Percentiles rank a stretch among this genome's conserved stretches.
These are phyloP conservation scores for Dissophora ornata DNA, from an alignment of 192 early-diverging fungal species.

Conservation along the genomic window DNA sequence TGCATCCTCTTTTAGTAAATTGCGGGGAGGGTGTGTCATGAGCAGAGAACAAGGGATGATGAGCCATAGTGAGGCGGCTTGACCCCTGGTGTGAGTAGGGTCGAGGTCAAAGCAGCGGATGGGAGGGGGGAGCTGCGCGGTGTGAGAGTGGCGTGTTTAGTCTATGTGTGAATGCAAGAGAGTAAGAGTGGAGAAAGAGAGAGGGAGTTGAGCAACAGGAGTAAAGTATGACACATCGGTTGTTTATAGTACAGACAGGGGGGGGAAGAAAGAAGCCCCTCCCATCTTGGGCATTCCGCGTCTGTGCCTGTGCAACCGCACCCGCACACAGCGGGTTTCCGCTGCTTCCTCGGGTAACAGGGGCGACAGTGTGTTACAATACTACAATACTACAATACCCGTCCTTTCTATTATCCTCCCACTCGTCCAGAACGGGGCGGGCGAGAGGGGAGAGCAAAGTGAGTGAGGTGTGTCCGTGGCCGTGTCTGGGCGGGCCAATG, in stretches of 20 bases:
- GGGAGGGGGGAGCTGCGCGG: too few species aligned
- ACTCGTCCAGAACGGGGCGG: too few species aligned
- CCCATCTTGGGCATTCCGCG: conserved; percentile 3
- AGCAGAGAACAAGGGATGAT: neutral
- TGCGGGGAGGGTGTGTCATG: neutral
- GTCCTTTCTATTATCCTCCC: too few species aligned
- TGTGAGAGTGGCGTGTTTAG: too few species aligned
- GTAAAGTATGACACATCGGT: neutral
- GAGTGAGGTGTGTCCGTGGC: conserved; percentile 10
- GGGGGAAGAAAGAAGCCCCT: neutral
- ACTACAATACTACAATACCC: too few species aligned
- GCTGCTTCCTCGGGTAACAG: too few species aligned
- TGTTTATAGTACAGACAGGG: neutral
- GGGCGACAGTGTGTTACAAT: too few species aligned
- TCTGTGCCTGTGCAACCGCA: too few species aligned
- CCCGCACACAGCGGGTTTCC: neutral
- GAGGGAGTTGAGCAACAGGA: neutral
- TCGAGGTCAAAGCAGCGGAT: too few species aligned
- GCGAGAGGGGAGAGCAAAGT: neutral
- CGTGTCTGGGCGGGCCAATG: conserved; percentile 7
- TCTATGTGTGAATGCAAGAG: too few species aligned
- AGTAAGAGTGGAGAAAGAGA: neutral
- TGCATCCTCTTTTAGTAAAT: conserved; percentile 9
- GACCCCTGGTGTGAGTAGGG: too few species aligned
- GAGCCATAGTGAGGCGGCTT: too few species aligned